These are phyloP conservation scores for Salix caprea DNA, from an alignment of 345 rosid genomes.

Conservation along the genomic window DNA sequence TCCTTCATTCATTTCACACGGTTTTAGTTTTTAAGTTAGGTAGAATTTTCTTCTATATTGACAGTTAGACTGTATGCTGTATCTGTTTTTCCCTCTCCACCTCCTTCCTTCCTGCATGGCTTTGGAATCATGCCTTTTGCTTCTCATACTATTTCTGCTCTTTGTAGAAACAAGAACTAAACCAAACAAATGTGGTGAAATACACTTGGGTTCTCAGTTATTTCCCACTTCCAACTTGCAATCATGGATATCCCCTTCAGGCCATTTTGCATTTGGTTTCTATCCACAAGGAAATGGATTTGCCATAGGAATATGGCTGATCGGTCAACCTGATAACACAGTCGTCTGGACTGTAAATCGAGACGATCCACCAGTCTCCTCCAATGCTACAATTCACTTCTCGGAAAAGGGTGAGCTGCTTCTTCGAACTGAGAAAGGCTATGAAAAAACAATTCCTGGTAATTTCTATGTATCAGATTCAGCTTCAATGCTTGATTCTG, in stretches of 20 bases:
- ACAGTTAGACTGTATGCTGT: neutral
- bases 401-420: slow-evolving; percentile 3
- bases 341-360: slow-evolving; percentile 30
- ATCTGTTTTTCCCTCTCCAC: neutral
- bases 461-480: neutral
- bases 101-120: neutral
- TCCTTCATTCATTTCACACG: too few species aligned
- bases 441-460: neutral
- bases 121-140: neutral
- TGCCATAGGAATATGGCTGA: slow-evolving; percentile 19
- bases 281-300: slow-evolving; percentile 18
- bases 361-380: slow-evolving; percentile 20
- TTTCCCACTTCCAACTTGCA: neutral
- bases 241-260: slow-evolving; percentile 27
- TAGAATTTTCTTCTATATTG: neutral
- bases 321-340: neutral
- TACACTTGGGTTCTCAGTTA: neutral
- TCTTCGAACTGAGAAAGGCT: slow-evolving; percentile 7
- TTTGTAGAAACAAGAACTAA: neutral
- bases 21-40: too few species aligned
- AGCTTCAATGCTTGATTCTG: slow-evolving; percentile 31
- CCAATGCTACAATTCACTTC: slow-evolving; percentile 14
- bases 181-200: neutral
- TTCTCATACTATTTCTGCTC: neutral
- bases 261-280: slow-evolving; percentile 31